Percentiles rank a stretch among this genome's conserved stretches.
phyloP scores from a whole-genome alignment of 2,329 filamentous ascomycete species.

The Dactylellina parvicollis region DNA sequence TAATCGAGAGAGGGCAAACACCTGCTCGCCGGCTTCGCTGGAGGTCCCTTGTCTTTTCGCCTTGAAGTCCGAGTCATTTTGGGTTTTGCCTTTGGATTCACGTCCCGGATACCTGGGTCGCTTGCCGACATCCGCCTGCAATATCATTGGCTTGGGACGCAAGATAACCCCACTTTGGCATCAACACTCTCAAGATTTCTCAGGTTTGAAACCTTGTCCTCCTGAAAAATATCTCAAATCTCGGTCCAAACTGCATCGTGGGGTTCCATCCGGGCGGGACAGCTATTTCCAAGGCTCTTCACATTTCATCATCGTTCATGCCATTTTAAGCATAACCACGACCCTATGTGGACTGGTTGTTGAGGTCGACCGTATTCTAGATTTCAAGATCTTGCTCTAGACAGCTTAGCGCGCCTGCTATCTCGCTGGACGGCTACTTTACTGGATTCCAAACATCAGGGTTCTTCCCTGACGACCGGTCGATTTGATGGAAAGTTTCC shows the following conservation, averaged over 20 bases:
- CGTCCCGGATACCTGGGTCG: slow-evolving; percentile 41
- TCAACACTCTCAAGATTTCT: slow-evolving; percentile 41
- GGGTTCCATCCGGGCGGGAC: slow-evolving; percentile 34
- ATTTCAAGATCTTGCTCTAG: slow-evolving; percentile 12
- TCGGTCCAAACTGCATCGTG: slow-evolving; percentile 32
- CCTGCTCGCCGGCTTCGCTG: slow-evolving; percentile 7
- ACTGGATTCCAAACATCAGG: slow-evolving; percentile 30
- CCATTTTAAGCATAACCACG: slow-evolving; percentile 15
- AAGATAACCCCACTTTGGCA: slow-evolving; percentile 45
- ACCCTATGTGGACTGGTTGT: slow-evolving; percentile 8
- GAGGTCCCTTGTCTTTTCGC: not conserved
- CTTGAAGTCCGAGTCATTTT: slow-evolving; percentile 2
- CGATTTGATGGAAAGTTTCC: not conserved
- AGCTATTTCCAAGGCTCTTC: slow-evolving; percentile 5
- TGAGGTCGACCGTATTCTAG: slow-evolving; percentile 25
- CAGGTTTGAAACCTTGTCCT: slow-evolving; percentile 35
- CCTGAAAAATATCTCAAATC: slow-evolving; percentile 49
- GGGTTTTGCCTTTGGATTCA: slow-evolving; percentile 4
- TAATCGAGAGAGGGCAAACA: slow-evolving; percentile 2
- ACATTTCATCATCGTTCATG: slow-evolving; percentile 26
- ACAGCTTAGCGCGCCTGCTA: slow-evolving; percentile 14
- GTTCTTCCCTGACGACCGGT: slow-evolving; percentile 32
- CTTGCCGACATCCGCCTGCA: slow-evolving; percentile 45
- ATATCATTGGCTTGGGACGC: slow-evolving; percentile 44
- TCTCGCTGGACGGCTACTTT: slow-evolving; percentile 16